These are phyloP conservation scores for Xylaria sp. DNA, from an alignment of 2,329 filamentous ascomycete species.

Conservation along the genomic window DNA sequence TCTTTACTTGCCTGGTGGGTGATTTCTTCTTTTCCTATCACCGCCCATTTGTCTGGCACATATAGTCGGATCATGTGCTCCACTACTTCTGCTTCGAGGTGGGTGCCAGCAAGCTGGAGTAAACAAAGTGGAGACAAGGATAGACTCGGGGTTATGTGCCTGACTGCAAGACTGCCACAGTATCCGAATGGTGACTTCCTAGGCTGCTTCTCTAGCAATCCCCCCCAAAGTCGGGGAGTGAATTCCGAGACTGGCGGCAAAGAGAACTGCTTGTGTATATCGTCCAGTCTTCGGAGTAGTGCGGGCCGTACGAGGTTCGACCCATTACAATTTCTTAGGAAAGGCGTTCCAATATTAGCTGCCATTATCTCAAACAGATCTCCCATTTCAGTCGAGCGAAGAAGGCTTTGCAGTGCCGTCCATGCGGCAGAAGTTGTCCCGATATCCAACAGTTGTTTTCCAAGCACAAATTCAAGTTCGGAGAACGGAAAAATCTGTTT, in stretches of 20 bases:
- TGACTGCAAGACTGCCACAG: neutral
- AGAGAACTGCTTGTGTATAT: neutral
- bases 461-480: neutral
- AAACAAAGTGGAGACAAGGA: neutral
- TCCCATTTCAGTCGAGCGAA: conserved; percentile 2
- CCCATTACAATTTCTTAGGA: neutral
- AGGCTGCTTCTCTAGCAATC: neutral
- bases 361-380: neutral
- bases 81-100: neutral
- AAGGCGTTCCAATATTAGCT: too few relatives aligned
- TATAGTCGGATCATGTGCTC: neutral
- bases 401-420: neutral
- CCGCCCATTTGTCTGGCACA: neutral
- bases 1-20: neutral
- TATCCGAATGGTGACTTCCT: neutral
- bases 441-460: neutral
- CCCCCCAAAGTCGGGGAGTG: neutral
- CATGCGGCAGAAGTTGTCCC: neutral
- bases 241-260: neutral
- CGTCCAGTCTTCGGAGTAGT: neutral
- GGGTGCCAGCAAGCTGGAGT: neutral
- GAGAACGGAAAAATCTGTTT: too few relatives aligned
- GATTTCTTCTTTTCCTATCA: neutral
- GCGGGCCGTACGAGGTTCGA: neutral
- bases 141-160: neutral